These are phyloP conservation scores for Trebouxia gelatinosa DNA, from an alignment of 163 green algal genomes.

Conservation along the genomic window DNA sequence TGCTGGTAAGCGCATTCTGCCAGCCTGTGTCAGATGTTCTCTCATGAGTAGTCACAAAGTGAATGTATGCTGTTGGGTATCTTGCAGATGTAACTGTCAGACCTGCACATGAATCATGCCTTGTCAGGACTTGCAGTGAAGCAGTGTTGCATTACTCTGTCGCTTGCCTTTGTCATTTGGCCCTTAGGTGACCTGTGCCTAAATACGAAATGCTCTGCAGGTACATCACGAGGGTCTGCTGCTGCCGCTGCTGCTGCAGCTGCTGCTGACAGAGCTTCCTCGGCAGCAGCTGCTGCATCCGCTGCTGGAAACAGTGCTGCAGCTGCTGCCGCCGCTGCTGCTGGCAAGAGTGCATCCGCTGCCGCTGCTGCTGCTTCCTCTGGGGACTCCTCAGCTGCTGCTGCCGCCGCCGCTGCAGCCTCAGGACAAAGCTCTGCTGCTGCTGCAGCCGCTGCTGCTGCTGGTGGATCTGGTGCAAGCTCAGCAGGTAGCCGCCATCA, in stretches of 20 bases:
- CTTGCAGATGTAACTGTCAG: no score
- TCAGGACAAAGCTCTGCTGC: background rate
- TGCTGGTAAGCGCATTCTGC: background rate
- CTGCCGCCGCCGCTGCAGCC: constrained; percentile 10
- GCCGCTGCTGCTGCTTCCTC: constrained; percentile 1
- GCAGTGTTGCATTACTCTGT: no score
- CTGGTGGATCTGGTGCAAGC: no score
- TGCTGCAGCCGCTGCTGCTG: constrained; percentile 14
- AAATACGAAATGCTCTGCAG: no score
- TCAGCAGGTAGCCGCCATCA: no score
- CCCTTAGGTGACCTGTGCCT: no score
- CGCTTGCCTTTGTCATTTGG: no score
- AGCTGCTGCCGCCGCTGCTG: constrained; percentile 11
- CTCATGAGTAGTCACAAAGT: no score
- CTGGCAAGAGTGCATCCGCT: background rate
- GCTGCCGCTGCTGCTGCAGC: constrained; percentile 14
- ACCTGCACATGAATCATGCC: no score
- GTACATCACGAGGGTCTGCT: background rate
- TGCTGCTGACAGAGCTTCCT: background rate
- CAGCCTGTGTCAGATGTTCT: no score
- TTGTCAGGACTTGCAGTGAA: no score
- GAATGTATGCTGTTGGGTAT: no score
- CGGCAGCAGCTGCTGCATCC: background rate
- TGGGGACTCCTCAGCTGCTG: background rate
- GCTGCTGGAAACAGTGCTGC: constrained; percentile 5